phyloP scores from a whole-genome alignment of 1,284 basidiomycete species.

The Cryptococcus sp. region DNA sequence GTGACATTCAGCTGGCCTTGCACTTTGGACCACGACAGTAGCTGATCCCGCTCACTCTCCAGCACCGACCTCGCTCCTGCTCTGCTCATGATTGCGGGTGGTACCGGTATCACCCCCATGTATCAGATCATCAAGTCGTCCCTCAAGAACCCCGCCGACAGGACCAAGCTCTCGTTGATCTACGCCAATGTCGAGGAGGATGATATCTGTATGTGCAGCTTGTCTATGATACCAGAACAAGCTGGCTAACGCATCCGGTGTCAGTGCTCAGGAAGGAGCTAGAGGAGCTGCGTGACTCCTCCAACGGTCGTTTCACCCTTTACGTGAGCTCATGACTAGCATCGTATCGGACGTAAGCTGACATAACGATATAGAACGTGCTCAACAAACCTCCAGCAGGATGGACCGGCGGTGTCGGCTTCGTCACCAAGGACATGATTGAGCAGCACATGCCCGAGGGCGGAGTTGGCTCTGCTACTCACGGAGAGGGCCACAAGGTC shows the following conservation, averaged over 20 bases:
- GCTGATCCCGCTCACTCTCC: constrained; percentile 17
- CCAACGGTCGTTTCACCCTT: constrained; percentile 70
- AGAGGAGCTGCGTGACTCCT: constrained; percentile 62
- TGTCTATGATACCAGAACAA: not conserved
- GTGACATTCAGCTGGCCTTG: constrained; percentile 3
- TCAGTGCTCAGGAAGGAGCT: constrained; percentile 80
- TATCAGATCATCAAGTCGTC: constrained; percentile 88
- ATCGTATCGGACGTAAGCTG: not conserved
- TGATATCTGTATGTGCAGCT: constrained; percentile 64
- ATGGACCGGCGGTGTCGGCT: constrained; percentile 89
- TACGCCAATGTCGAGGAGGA: constrained; percentile 93
- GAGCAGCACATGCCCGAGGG: constrained; percentile 62
- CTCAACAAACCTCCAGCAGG: constrained; percentile 85
- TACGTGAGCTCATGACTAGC: constrained; percentile 51
- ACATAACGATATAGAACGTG: constrained; percentile 61
- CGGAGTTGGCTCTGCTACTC: constrained; percentile 54
- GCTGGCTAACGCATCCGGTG: not conserved
- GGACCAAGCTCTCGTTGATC: constrained; percentile 79
- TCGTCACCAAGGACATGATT: constrained; percentile 93
- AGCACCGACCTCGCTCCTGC: constrained; percentile 66
- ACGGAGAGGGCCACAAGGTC: constrained; percentile 69
- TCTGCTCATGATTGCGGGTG: constrained; percentile 94
- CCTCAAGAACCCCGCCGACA: constrained; percentile 81
- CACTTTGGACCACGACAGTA: not conserved
- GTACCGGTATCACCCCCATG: constrained; percentile 95